Evolutionary conservation across 805 yeast genomes (phyloP).

Genomic region (Myxozyma mucilagina): DNA sequence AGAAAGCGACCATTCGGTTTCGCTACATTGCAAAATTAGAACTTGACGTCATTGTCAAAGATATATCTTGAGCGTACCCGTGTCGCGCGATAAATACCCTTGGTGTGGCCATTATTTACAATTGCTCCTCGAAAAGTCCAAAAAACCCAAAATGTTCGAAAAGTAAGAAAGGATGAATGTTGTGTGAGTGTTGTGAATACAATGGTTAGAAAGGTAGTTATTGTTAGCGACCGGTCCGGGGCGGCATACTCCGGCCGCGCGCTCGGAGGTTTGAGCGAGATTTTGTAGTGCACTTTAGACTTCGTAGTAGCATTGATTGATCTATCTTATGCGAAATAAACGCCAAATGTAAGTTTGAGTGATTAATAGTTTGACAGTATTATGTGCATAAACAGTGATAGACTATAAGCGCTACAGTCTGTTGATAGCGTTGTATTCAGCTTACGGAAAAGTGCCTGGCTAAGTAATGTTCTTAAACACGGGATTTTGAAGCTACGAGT

Average conservation of each 20-base stretch:
- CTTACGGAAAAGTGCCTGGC: no score
- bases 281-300: no score
- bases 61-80: constrained; percentile 34
- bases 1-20: constrained; percentile 92
- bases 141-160: neutral
- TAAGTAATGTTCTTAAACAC: no score
- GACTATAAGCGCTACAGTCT: no score
- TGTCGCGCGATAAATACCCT: constrained; percentile 45
- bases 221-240: neutral
- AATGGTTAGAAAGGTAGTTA: neutral
- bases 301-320: no score
- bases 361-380: no score
- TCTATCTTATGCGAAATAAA: no score
- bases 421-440: no score
- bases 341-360: no score
- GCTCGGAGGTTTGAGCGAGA: no score
- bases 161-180: neutral
- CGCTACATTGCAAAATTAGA: constrained; percentile 41
- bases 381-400: no score
- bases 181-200: neutral
- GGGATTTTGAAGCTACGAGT: no score
- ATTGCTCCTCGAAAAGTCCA: neutral
- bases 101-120: constrained; percentile 37
- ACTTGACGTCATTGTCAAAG: neutral
- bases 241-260: neutral